A percentile compares a stretch with the other conserved stretches of the same genome.
These are phyloP conservation scores for Phaeosphaeria sp. DNA, from an alignment of 2,329 filamentous ascomycete genomes.

Conservation along the genomic window DNA sequence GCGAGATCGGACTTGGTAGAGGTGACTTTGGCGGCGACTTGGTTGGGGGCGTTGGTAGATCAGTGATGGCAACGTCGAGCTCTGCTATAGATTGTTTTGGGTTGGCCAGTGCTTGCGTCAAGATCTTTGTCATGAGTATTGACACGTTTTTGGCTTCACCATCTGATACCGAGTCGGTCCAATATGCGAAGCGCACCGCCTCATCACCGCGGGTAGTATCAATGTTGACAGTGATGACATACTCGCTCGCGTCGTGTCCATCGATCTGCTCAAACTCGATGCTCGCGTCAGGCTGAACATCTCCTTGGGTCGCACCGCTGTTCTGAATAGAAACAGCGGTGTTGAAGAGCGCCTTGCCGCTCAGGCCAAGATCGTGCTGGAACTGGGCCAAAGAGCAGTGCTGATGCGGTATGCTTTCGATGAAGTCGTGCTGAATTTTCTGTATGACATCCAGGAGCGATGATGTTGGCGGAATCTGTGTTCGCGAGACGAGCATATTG, in stretches of 20 bases:
- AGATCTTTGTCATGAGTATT: constrained; percentile 32
- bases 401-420: constrained; percentile 41
- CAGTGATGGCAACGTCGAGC: constrained; percentile 26
- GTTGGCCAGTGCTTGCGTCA: constrained; percentile 27
- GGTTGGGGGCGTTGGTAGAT: background rate
- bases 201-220: constrained; percentile 40
- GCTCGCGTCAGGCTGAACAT: constrained; percentile 3
- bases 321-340: constrained; percentile 53
- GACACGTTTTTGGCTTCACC: constrained; percentile 36
- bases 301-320: constrained; percentile 16
- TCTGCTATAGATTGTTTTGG: constrained; percentile 34
- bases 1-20: constrained; percentile 5
- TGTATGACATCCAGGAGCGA: constrained; percentile 30
- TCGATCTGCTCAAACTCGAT: constrained; percentile 40
- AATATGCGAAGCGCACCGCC: constrained; percentile 39
- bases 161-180: constrained; percentile 40
- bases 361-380: constrained; percentile 52
- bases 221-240: constrained; percentile 43
- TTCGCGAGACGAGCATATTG: constrained; percentile 48
- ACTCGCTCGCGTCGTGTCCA: constrained; percentile 42
- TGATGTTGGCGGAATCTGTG: constrained; percentile 18
- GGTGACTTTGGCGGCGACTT: background rate
- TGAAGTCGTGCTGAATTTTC: constrained; percentile 40
- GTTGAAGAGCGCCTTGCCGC: constrained; percentile 53
- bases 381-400: constrained; percentile 53